Percentiles rank a stretch among this genome's conserved stretches.
phyloP scores from a whole-genome alignment of 768 basidiomycete genomes.

The Pilatotrama ljubarskyi region DNA sequence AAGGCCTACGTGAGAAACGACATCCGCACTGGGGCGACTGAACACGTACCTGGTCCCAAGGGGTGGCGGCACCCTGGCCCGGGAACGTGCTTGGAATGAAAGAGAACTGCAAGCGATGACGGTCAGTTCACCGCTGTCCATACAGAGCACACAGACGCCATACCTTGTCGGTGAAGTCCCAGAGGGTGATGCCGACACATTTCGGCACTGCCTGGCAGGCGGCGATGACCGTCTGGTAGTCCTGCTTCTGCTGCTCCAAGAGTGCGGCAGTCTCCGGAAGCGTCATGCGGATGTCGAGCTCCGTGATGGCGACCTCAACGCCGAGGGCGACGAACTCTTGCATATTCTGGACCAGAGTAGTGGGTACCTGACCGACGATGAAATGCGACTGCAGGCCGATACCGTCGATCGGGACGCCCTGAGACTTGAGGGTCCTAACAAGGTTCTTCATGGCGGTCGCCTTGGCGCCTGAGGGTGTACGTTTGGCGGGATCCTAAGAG shows the following conservation, averaged over 20 bases:
- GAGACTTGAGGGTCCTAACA: slow-evolving; percentile 46
- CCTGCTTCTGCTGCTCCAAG: slow-evolving; percentile 54
- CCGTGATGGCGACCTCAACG: slow-evolving; percentile 67
- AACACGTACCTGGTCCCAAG: slow-evolving; percentile 31
- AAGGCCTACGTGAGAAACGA: not conserved
- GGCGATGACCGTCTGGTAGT: slow-evolving; percentile 53
- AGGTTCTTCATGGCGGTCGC: slow-evolving; percentile 57
- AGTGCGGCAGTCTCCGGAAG: slow-evolving; percentile 53
- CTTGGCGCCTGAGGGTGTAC: slow-evolving; percentile 42
- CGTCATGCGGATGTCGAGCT: slow-evolving; percentile 65
- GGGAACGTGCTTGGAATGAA: slow-evolving; percentile 36
- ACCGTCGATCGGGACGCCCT: slow-evolving; percentile 59
- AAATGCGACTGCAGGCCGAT: slow-evolving; percentile 62
- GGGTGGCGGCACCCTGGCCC: slow-evolving; percentile 36
- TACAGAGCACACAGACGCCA: not conserved
- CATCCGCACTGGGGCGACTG: not conserved
- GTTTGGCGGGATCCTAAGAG: not conserved
- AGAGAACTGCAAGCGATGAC: slow-evolving; percentile 26
- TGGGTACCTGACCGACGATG: slow-evolving; percentile 56
- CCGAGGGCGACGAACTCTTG: slow-evolving; percentile 56
- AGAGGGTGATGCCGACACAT: slow-evolving; percentile 41
- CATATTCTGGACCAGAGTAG: slow-evolving; percentile 46
- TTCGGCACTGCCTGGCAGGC: slow-evolving; percentile 45
- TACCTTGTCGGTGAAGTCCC: slow-evolving; percentile 43
- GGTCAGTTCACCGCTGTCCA: not conserved